Evolutionary conservation across 345 rosid genomes (phyloP), one percentile per base, ranked within the genome.

Genomic region (Pseudoturritis turrita): DNA sequence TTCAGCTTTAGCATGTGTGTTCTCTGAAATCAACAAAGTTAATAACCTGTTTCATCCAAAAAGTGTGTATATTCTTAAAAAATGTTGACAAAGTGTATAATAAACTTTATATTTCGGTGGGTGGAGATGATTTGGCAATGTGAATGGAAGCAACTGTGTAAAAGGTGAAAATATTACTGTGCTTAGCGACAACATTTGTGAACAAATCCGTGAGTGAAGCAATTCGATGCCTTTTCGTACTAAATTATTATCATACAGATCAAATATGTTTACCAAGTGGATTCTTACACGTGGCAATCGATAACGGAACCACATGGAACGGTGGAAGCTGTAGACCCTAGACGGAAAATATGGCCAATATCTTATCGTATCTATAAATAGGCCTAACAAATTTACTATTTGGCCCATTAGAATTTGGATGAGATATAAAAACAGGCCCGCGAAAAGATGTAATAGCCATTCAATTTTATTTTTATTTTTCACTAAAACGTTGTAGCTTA

Each of bases 141-240:
- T 35, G 13, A 65, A 55, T 26, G n/a, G 57, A 73, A 53, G 69
- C 55, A 40, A 64, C 23, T 54, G 58, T 37, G 31, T 57, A 54
- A 72, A 33, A 71, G 29, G 62, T 62, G 10, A 71, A 8, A 61
- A 39, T 31, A 33, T 72, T 44, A 54, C 65, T 12, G 3, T 14
- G 46, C 14, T 36, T 35, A 6, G 50, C 47, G 65, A 73, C 65
- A 56, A 47, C 29, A 25, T 47, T 21, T 49, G 68, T 39, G 61
- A 50, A 61, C 26, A 28, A n/a, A 57, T 73, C 72, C 67, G 72
- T 74, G 77, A 57, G 46, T 57, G 72, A 28, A 4, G 53, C 72
- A 56, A 57, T 65, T 73, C 77, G 66, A 23, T 35, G 50, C 51
- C 72, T 65, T 56, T 65, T 65, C 72, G 66, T 73, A 65, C 66